A percentile compares a stretch with the other conserved stretches of the same genome.
Conservation (phyloP, 2,329 filamentous ascomycete species). For the Calcarisporium arbuscula region DNA sequence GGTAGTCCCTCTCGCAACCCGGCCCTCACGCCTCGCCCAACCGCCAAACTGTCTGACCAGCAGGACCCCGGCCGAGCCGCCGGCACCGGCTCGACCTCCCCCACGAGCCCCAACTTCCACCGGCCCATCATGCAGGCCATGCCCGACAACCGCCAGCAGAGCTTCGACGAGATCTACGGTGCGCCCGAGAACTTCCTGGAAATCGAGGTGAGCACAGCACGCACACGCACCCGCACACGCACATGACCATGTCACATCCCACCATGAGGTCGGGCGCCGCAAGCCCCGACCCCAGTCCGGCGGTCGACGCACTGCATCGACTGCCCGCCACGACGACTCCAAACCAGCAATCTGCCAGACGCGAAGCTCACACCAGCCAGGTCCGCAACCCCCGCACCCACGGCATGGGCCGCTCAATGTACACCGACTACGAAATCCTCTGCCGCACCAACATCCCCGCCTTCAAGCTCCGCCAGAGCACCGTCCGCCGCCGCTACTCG, state of each 20-base stretch:
- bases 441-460: constrained; percentile 98
- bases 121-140: constrained; percentile 58
- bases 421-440: constrained; percentile 97
- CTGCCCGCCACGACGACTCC: background rate
- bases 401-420: constrained; percentile 92
- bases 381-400: constrained; percentile 91
- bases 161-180: constrained; percentile 98
- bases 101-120: constrained; percentile 31
- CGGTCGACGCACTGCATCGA: no score
- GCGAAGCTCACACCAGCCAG: constrained; percentile 39
- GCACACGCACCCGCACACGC: background rate
- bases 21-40: background rate
- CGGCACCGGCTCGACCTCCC: constrained; percentile 16
- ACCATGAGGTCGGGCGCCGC: no score
- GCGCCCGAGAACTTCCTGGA: constrained; percentile 98
- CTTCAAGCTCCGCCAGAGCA: constrained; percentile 88
- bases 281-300: no score
- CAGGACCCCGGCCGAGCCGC: constrained; percentile 27
- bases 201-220: constrained; percentile 67
- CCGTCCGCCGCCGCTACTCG: constrained; percentile 88
- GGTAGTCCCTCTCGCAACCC: constrained; percentile 1
- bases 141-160: constrained; percentile 77
- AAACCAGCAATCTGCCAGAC: no score
- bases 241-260: no score
- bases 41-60: constrained; percentile 38